Conservation (phyloP, 306 rosid species). For the Lotus japonicus region DNA sequence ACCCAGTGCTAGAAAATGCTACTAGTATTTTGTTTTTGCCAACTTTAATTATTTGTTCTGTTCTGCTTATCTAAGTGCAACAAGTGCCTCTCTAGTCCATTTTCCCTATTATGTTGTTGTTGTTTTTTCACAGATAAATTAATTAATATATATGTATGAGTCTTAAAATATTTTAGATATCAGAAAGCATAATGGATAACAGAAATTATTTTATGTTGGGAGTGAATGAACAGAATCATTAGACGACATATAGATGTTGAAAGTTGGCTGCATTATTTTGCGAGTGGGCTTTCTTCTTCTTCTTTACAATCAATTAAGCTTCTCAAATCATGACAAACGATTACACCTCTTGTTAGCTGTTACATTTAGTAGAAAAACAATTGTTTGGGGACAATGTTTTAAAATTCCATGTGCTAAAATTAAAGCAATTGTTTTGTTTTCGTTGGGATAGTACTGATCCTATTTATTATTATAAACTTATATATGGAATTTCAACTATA, state of each 20-base stretch:
- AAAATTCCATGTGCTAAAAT: no score
- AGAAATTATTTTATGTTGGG: conserved; percentile 4
- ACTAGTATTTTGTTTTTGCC: neutral
- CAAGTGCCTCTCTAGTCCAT: neutral
- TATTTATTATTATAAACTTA: no score
- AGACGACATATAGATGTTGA: neutral
- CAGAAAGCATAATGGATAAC: neutral
- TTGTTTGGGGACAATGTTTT: no score
- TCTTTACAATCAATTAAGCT: neutral
- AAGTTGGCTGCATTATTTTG: neutral
- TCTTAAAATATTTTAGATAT: neutral
- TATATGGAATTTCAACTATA: no score
- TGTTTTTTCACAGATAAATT: neutral
- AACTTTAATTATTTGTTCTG: neutral
- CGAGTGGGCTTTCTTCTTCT: conserved; percentile 1
- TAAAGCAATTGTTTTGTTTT: no score
- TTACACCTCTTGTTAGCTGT: neutral
- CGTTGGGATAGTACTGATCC: no score
- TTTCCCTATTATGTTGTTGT: neutral
- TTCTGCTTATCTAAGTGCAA: no score
- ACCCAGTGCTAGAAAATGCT: neutral
- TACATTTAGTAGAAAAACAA: no score
- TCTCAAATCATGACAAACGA: conserved; percentile 3
- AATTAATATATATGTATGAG: neutral
- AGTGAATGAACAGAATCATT: conserved; percentile 21